Percentiles rank a stretch among this genome's conserved stretches.
phyloP scores from a whole-genome alignment of 352 stramenopile species.

The Globisporangium cylindrosporum region DNA sequence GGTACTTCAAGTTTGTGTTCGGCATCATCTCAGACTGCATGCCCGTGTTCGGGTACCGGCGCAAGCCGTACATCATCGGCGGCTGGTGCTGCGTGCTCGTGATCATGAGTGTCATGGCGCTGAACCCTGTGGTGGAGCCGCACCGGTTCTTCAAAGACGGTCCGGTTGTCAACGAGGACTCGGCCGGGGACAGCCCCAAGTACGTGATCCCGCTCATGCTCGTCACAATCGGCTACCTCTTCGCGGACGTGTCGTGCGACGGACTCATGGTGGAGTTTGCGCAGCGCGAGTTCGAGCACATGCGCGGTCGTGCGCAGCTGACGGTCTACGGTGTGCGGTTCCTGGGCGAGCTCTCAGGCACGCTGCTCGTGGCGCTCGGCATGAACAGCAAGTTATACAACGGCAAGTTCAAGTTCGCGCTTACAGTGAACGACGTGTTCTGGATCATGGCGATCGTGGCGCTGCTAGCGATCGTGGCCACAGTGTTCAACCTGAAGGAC shows the following conservation, averaged over 20 bases:
- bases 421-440: conserved; percentile 42
- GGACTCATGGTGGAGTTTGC: conserved; percentile 78
- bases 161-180: conserved; percentile 12
- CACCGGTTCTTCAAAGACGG: conserved; percentile 18
- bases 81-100: conserved; percentile 45
- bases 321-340: conserved; percentile 67
- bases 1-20: conserved; percentile 66
- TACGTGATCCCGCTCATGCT: conserved; percentile 52
- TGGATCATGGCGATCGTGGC: conserved; percentile 31
- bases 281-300: conserved; percentile 44
- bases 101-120: conserved; percentile 36
- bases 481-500: conserved; percentile 44
- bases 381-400: conserved; percentile 62
- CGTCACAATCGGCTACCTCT: conserved; percentile 49
- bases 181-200: conserved; percentile 12
- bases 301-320: conserved; percentile 39
- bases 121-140: conserved; percentile 25
- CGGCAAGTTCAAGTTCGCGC: conserved; percentile 43
- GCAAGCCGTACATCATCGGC: conserved; percentile 68
- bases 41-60: conserved; percentile 49
- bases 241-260: conserved; percentile 74
- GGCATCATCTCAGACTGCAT: conserved; percentile 64
- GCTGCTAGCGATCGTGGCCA: conserved; percentile 29
- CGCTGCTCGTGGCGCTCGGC: conserved; percentile 45
- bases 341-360: conserved; percentile 47